Percentiles rank a stretch among this genome's conserved stretches.
Evolutionary conservation across 139 green algal species (phyloP).

Genomic region (Chlamydomonas sp.): DNA sequence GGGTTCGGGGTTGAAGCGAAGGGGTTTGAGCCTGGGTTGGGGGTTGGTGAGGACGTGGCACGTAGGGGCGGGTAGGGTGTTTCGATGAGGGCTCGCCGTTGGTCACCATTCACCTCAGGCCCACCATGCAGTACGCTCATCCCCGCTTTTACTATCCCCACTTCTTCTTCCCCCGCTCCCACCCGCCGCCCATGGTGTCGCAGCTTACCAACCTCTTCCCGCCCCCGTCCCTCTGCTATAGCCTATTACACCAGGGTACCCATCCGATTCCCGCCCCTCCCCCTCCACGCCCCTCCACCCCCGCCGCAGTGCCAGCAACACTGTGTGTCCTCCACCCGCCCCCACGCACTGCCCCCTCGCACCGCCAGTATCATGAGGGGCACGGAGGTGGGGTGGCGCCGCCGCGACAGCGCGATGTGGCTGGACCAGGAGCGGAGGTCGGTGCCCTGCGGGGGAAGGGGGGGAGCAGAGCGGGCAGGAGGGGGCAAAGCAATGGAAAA

Average conservation of each 20-base stretch:
- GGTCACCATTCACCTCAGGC: too few relatives aligned
- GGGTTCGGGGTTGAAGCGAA: too few relatives aligned
- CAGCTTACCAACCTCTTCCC: background rate
- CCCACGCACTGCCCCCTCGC: background rate
- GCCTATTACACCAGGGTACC: background rate
- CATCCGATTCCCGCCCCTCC: background rate
- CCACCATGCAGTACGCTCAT: too few relatives aligned
- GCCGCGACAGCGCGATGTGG: conserved; percentile 5
- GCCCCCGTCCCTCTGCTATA: background rate
- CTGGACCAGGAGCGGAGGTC: conserved; percentile 23
- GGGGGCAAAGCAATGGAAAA: background rate
- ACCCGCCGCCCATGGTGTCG: background rate
- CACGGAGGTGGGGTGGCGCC: conserved; percentile 42
- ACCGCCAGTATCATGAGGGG: conserved; percentile 59
- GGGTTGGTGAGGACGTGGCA: background rate
- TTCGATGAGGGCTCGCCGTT: too few relatives aligned
- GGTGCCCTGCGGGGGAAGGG: conserved; percentile 9
- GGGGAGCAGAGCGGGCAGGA: background rate
- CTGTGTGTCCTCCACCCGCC: background rate
- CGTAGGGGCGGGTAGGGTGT: too few relatives aligned
- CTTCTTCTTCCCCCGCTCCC: too few relatives aligned
- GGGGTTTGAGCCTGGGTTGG: too few relatives aligned
- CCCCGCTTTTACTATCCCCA: too few relatives aligned
- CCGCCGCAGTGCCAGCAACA: background rate
- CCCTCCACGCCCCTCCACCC: background rate